Percentiles rank a stretch among this genome's conserved stretches.
phyloP scores from a whole-genome alignment of 2,329 filamentous ascomycete genomes.

The Aurifilum marmelostoma region DNA sequence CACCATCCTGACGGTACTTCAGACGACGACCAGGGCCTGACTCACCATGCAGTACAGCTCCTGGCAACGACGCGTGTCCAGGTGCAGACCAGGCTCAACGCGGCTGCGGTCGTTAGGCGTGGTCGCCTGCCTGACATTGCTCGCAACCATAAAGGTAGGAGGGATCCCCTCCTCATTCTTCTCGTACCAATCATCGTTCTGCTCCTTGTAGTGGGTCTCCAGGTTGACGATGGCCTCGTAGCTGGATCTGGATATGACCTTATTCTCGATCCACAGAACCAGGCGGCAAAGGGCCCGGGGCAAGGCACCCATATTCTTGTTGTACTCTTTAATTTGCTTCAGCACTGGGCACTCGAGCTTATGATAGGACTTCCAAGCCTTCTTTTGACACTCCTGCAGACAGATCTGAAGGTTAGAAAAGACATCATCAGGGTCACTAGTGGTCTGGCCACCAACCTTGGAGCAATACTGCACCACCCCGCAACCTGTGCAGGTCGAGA shows the following conservation, averaged over 20 bases:
- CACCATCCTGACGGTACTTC: no score
- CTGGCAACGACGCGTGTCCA: constrained; percentile 17
- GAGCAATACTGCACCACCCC: constrained; percentile 36
- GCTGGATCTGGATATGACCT: constrained; percentile 28
- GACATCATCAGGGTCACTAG: not conserved
- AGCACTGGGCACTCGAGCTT: constrained; percentile 38
- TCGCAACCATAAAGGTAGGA: constrained; percentile 22
- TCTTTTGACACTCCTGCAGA: constrained; percentile 36
- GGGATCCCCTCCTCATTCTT: constrained; percentile 21
- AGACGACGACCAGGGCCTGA: not conserved
- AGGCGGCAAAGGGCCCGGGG: constrained; percentile 34
- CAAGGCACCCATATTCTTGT: constrained; percentile 29
- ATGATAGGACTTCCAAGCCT: constrained; percentile 38
- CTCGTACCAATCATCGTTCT: constrained; percentile 24
- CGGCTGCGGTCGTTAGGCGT: constrained; percentile 14
- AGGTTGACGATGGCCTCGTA: constrained; percentile 31
- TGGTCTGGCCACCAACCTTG: constrained; percentile 32
- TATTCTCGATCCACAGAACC: constrained; percentile 34
- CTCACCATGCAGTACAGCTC: constrained; percentile 32
- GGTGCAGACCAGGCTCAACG: not conserved
- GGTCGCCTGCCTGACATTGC: constrained; percentile 26
- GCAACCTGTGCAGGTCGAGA: constrained; percentile 34
- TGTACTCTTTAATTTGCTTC: constrained; percentile 11
- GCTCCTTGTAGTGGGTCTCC: constrained; percentile 35
- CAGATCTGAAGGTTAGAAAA: not conserved